Conservation (phyloP, 257 asterid species). For the Primulina huaijiensis region DNA sequence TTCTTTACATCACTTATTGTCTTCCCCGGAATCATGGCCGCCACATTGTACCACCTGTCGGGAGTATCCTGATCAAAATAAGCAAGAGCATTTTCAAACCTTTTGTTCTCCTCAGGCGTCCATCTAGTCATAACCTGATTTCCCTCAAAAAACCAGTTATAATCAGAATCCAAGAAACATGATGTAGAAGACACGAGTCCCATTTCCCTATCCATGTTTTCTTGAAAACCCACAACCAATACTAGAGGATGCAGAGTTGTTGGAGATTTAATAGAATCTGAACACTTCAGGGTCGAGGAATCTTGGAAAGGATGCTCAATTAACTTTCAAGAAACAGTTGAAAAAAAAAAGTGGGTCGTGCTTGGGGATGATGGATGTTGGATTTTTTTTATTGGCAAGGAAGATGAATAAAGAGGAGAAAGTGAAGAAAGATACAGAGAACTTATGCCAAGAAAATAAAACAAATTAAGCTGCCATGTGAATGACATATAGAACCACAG, state of each 20-base stretch:
- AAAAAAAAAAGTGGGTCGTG: slow-evolving; percentile 14
- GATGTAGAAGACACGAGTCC: no score
- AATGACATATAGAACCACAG: background rate
- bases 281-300: slow-evolving; percentile 32
- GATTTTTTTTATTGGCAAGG: background rate
- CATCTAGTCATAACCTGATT: slow-evolving; percentile 27
- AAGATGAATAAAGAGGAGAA: background rate
- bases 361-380: slow-evolving; percentile 5
- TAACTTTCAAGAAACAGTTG: slow-evolving; percentile 20
- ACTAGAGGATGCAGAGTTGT: background rate
- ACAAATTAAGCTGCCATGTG: slow-evolving; percentile 1
- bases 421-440: slow-evolving; percentile 7
- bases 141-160: slow-evolving; percentile 40
- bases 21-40: slow-evolving; percentile 50
- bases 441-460: background rate
- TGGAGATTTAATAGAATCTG: slow-evolving; percentile 21
- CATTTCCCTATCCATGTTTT: slow-evolving; percentile 19
- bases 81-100: slow-evolving; percentile 44
- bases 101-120: slow-evolving; percentile 48
- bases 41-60: slow-evolving; percentile 49
- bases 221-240: background rate
- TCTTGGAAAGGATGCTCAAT: slow-evolving; percentile 32
- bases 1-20: slow-evolving; percentile 42
- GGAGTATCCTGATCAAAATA: slow-evolving; percentile 47
- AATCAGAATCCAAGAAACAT: slow-evolving; percentile 4